Evolutionary conservation across 345 rosid genomes (phyloP), one percentile per base, ranked within the genome.

Genomic region (Salix udensis): DNA sequence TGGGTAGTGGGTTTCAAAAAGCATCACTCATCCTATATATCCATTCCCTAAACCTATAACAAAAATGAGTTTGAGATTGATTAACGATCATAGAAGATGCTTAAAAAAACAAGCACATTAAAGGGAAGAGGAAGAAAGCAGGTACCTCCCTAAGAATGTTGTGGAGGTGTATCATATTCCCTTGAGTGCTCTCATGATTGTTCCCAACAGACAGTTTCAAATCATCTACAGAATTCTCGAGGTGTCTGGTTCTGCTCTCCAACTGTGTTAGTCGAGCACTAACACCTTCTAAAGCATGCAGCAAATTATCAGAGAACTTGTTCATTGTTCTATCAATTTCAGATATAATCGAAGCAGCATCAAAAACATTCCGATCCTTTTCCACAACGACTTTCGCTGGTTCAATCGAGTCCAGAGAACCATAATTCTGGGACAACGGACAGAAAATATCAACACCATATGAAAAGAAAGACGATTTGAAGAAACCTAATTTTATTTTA

Each of bases 131-230:
- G 7, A 19, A 78, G 26, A 66, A 68, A 24, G 44, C 80, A 70
- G 46, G 74, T 87, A 94, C 98, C 95, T 94, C 94, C 78, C 89
- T 80, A 42, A 94, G 75, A 82, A 92, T 92, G 75, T 88, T 90
- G 84, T 94, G 97, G 85, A 94, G 82, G 62, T 86, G 97, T 74
- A 91, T 91, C 91, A 94, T 80, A 78, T 90, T 94, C 58, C 95
- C 97, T 74, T 94, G 97, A 64, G 88, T 85, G 76, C 83, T 91
- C 74, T 92, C 97, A 4, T 94, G 86, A 87, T 88, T 88, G 87
- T 86, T 91, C 48, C 88, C 98, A 69, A 91, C 89, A 77, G 93
- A 86, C 61, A 83, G 78, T 84, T 92, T 94, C 83, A 94, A 86
- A 85, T 92, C 97, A 85, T 92, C 97, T 10, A 94, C 88, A 70